Evolutionary conservation across 2,329 filamentous ascomycete genomes (phyloP), one percentile per base, ranked within the genome.

Genomic region (Curvularia hawaiiensis): DNA sequence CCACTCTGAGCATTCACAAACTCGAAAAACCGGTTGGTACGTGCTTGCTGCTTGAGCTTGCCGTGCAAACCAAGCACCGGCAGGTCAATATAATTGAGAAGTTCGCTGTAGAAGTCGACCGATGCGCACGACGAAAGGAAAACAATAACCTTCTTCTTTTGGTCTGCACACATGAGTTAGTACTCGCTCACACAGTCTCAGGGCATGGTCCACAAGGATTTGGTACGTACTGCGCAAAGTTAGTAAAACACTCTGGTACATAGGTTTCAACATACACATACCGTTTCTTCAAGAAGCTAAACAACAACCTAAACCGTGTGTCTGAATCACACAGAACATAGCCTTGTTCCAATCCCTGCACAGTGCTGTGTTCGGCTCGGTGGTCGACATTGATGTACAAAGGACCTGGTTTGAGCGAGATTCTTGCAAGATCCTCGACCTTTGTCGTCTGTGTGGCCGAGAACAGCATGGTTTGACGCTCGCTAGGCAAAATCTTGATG

Each of bases 1-100:
- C 94, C 95, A 64, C 90, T 86, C 64, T 88, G 88, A 18, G 93
- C 89, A 70, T 93, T 92, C 72, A 87, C 89, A 76, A 99, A 99
- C 76, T 98, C 94, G 77, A 98, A 99, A 77, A 99, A 99, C 0
- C 92, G 97, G 74, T 96, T 96, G 24, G 95, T 99, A n/a, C 95
- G 90, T 78, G 97, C 97, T 79, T 97, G 92, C 79, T 99, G 95
- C 79, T 99, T 99, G 79, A 97, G 92, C 80, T 99, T 97, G 33
- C 76, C 95, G 77, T 96, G 91, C 8, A 96, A 83, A 67, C 91
- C 90, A 43, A 96, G 84, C 3, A 96, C 91, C 5, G 90, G 92
- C 40, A 97, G 84, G 77, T 98, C 95, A 70, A 98, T 97, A 80
- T 97, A 98, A 81, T 98, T 98, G 66, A 99, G 87, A 28, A 99